A percentile compares a stretch with the other conserved stretches of the same genome.
These are phyloP conservation scores for Coemansia sp. DNA, from an alignment of 192 early-diverging fungal genomes.

Conservation along the genomic window DNA sequence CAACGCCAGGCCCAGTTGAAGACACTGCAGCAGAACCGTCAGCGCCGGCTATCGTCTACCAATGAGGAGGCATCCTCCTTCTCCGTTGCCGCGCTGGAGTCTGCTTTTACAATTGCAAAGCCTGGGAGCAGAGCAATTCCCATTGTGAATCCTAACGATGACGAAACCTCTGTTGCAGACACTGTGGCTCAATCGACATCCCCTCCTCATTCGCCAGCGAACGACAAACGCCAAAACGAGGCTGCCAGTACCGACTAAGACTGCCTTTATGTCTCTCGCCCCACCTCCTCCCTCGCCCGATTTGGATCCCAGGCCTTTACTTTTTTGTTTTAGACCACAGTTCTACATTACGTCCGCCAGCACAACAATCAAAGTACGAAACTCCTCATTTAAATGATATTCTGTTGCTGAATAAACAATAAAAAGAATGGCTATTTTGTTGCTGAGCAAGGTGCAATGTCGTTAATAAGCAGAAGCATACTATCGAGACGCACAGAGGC, in stretches of 20 bases:
- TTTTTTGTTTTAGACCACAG: too few species aligned
- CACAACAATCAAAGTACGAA: slow-evolving; percentile 1
- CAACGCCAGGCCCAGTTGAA: slow-evolving; percentile 55
- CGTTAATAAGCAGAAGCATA: slow-evolving; percentile 41
- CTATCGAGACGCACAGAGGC: slow-evolving; percentile 42
- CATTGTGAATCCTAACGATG: slow-evolving; percentile 39
- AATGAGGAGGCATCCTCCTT: slow-evolving; percentile 19
- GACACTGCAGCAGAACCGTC: slow-evolving; percentile 51
- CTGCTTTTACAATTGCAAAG: slow-evolving; percentile 47
- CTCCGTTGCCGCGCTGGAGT: slow-evolving; percentile 13
- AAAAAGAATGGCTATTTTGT: not conserved
- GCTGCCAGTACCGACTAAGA: not conserved
- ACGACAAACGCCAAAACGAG: not conserved
- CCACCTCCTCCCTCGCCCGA: not conserved
- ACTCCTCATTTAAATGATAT: not conserved
- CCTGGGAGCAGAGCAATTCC: slow-evolving; percentile 51
- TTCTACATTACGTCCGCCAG: not conserved
- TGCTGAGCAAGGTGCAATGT: slow-evolving; percentile 19
- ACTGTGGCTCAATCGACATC: slow-evolving; percentile 1
- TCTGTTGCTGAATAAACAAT: not conserved
- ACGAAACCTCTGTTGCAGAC: slow-evolving; percentile 7
- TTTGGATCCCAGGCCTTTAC: too few species aligned
- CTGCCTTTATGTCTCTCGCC: not conserved
- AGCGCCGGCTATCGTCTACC: slow-evolving; percentile 50
- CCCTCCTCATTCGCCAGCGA: not conserved